A percentile compares a stretch with the other conserved stretches of the same genome.
Evolutionary conservation across 495 filamentous ascomycete genomes (phyloP).

Genomic region (Hypoxylon fragiforme): DNA sequence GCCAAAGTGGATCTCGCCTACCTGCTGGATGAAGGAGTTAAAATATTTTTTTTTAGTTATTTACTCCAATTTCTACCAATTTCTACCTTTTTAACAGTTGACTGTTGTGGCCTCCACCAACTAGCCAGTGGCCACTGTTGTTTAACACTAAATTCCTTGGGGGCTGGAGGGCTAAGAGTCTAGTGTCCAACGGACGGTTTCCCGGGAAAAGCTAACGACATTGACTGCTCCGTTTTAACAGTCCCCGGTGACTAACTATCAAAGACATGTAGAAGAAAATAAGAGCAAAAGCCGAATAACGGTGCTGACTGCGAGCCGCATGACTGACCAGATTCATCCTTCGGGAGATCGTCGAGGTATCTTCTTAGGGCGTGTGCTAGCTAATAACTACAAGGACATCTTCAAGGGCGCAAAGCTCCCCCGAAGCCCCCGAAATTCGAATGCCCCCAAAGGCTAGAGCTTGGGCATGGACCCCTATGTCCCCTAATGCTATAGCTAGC

Average conservation of each 20-base stretch:
- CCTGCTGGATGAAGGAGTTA: no score
- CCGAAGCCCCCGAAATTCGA: constrained; percentile 7
- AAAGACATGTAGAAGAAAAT: background rate
- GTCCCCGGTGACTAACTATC: constrained; percentile 2
- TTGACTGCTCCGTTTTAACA: constrained; percentile 2
- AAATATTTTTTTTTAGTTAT: no score
- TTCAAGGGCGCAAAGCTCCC: background rate
- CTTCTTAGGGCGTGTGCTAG: no score
- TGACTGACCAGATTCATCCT: constrained; percentile 3
- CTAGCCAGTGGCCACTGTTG: no score
- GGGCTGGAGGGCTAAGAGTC: background rate
- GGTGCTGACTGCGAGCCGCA: constrained; percentile 15
- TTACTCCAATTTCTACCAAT: background rate
- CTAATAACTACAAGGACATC: background rate
- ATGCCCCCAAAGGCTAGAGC: constrained; percentile 2
- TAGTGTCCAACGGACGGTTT: constrained; percentile 4
- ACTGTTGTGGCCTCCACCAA: background rate
- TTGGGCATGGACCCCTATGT: background rate
- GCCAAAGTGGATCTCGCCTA: constrained; percentile 7
- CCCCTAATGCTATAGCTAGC: no score
- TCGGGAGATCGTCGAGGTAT: constrained; percentile 2
- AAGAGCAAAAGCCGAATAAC: constrained; percentile 6
- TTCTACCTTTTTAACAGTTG: background rate
- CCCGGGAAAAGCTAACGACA: constrained; percentile 1
- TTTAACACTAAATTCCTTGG: background rate